Base-by-base conservation (phyloP, 1,284 basidiomycete genomes). In the Lignosus rhinocerotis region DNA sequence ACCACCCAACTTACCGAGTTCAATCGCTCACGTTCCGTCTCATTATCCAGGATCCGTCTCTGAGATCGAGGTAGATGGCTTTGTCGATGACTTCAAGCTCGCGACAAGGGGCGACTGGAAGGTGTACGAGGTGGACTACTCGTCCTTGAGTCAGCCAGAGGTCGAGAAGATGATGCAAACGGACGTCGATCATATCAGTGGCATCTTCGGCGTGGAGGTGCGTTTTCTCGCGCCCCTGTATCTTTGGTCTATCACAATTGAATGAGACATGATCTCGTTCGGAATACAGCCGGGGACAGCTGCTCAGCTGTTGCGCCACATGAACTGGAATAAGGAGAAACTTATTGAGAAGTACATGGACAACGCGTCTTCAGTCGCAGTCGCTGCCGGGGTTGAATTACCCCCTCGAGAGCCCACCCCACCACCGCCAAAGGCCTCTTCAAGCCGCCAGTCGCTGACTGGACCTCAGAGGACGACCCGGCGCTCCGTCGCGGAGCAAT, bases 331-430 rank as follows among this genome's bases (percentile, higher is more conserved):
- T 80, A 93, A 93, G 70, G 96, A 99, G 75, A 88, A 89, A 59
- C 83, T 98, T n/a, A 93, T 93, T 63, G 93, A 97, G 78, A 88
- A 90, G 72, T 97, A 93, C 75, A 95, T 96, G 93, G 94, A 95
- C 67, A 90, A 93, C 63, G 83, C 92, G 1, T 80, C 85, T 16
- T 76, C 78, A 9, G 82, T 94, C 5, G 83, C 89, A 42, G 79
- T 83, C 25, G 83, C 85, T 8, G 92, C 94, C 0, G 95, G 94
- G 2, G 75, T 78, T 64, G 62, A 64, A 50, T 55, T 61, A 12
- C 71, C 69, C 71, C 63, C 73, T 64, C 64, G 74, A 71, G 67
- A 69, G 56, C 69, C 67, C 51, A 52, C 67, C 31, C 61, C 65
- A 9, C 66, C 65, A 44, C 61, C 60, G 1, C 47, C 68, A 34